Percentiles rank a stretch among this genome's conserved stretches.
phyloP scores from a whole-genome alignment of 1,284 basidiomycete genomes.

The Moniliella sp. region DNA sequence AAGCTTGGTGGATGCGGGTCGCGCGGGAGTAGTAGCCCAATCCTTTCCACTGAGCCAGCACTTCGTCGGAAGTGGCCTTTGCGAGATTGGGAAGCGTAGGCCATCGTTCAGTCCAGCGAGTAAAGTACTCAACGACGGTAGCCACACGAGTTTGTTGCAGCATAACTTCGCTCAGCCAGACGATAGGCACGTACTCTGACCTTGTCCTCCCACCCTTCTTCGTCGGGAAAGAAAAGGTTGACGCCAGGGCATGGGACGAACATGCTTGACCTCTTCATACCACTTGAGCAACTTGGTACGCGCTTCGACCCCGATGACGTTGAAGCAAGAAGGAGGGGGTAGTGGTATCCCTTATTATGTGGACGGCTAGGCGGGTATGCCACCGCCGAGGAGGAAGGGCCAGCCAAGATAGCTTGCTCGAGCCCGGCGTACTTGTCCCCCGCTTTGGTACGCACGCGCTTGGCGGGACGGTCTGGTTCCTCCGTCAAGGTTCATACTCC shows the following conservation, averaged over 20 bases:
- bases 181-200: conserved; percentile 40
- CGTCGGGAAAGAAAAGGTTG: too few relatives aligned
- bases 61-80: conserved; percentile 39
- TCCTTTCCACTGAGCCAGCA: conserved; percentile 25
- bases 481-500: too few relatives aligned
- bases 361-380: conserved; percentile 3
- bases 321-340: conserved; percentile 10
- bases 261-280: conserved; percentile 46
- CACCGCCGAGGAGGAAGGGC: too few relatives aligned
- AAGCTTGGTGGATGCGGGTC: conserved; percentile 23
- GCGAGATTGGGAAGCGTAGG: conserved; percentile 44
- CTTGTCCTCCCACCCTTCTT: conserved; percentile 36
- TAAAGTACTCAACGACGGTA: conserved; percentile 23
- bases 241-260: conserved; percentile 69
- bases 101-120: conserved; percentile 24
- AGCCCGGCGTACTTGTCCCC: too few relatives aligned
- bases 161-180: conserved; percentile 84
- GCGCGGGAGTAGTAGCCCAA: conserved; percentile 29
- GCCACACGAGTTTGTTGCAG: conserved; percentile 65
- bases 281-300: conserved; percentile 36
- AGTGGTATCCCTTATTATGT: conserved; percentile 10
- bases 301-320: background rate
- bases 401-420: too few relatives aligned
- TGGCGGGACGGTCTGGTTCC: too few relatives aligned
- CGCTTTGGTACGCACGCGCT: too few relatives aligned